Percentiles rank a stretch among this genome's conserved stretches.
These are phyloP conservation scores for Spinacia oleracea DNA, from an alignment of 179 eudicot species.

Conservation along the genomic window DNA sequence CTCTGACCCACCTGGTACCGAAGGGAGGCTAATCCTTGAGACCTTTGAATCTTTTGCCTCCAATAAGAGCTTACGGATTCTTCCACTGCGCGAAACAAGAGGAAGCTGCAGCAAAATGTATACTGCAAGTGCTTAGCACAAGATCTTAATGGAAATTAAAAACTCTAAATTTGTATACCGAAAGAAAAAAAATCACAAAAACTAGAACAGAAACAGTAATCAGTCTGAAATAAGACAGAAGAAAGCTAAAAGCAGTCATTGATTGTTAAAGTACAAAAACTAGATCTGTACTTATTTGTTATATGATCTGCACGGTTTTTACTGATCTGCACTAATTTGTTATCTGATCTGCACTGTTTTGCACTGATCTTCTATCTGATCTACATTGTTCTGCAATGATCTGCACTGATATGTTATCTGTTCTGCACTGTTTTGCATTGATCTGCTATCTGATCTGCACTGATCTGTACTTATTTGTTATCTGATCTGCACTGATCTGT, in stretches of 20 bases:
- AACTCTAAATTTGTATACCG: neutral
- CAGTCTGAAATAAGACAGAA: neutral
- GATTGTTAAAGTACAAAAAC: neutral
- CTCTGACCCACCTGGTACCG: constrained; percentile 80
- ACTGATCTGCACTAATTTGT: too few species aligned
- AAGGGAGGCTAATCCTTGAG: constrained; percentile 51
- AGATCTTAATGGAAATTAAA: neutral
- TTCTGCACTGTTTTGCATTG: too few species aligned
- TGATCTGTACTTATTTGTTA: too few species aligned
- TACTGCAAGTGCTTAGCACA: neutral
- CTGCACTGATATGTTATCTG: too few species aligned
- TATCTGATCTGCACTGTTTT: too few species aligned
- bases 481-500: too few species aligned
- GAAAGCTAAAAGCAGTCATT: neutral
- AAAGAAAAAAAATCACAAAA: neutral
- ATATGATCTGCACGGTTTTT: too few species aligned
- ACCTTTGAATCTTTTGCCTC: constrained; percentile 72
- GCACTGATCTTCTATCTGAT: too few species aligned
- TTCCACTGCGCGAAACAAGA: constrained; percentile 90
- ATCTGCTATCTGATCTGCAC: too few species aligned
- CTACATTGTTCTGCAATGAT: too few species aligned
- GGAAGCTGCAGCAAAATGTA: constrained; percentile 63
- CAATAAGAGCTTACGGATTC: constrained; percentile 56
- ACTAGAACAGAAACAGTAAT: too few species aligned
- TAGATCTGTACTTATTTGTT: too few species aligned